Conservation (phyloP, 2,329 filamentous ascomycete species). For the Pseudocercospora cruenta region DNA sequence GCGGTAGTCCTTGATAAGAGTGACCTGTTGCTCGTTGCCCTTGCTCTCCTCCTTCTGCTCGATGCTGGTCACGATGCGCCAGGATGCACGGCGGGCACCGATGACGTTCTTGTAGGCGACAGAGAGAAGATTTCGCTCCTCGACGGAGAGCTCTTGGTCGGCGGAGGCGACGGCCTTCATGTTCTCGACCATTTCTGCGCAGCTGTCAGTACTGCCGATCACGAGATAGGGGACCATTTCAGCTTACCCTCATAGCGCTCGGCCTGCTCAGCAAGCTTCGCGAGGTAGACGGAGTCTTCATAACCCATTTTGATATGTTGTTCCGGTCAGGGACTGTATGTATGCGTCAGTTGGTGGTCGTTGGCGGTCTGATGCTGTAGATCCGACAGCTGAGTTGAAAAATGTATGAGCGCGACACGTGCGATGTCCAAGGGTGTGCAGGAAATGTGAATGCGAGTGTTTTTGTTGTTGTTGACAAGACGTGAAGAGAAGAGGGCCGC, state of each 20-base stretch:
- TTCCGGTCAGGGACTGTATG: conserved; percentile 17
- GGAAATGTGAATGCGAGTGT: neutral
- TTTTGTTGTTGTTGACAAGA: conserved; percentile 2
- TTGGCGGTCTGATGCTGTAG: neutral
- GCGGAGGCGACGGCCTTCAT: conserved; percentile 98
- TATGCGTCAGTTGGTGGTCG: conserved; percentile 9
- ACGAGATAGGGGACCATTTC: conserved; percentile 5
- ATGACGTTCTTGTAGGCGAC: conserved; percentile 99
- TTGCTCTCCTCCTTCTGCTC: conserved; percentile 99
- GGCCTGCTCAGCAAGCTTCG: conserved; percentile 99
- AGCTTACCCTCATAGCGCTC: conserved; percentile 95
- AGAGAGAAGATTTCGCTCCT: conserved; percentile 96
- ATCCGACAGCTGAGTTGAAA: conserved; percentile 3
- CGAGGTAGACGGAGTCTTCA: conserved; percentile 99
- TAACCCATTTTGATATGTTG: conserved; percentile 74
- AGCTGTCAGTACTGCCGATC: conserved; percentile 42
- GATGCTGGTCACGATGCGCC: conserved; percentile 97
- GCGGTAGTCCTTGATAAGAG: conserved; percentile 95
- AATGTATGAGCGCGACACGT: conserved; percentile 8
- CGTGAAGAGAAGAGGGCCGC: neutral
- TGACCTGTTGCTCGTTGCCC: conserved; percentile 89
- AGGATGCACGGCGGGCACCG: conserved; percentile 92
- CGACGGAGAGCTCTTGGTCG: conserved; percentile 68
- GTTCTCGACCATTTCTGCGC: conserved; percentile 96
- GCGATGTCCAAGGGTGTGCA: conserved; percentile 10